Conservation (phyloP, 805 yeast species). For the Sporopachydermia quercuum region DNA sequence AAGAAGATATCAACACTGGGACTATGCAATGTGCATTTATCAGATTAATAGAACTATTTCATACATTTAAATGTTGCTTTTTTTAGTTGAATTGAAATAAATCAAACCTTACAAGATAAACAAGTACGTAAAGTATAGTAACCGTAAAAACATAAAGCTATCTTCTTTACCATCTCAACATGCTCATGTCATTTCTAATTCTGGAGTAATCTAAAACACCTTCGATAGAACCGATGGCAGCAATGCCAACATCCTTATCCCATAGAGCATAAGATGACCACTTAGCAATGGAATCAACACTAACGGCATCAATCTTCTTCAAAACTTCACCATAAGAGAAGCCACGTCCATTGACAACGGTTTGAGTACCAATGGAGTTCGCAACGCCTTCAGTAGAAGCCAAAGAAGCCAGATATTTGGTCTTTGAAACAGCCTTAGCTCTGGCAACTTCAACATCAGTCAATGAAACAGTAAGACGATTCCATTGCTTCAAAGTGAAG, state of each 20-base stretch:
- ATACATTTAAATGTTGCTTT: too few species aligned
- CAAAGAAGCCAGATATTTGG: slow-evolving; percentile 38
- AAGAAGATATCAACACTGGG: too few species aligned
- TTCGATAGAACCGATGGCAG: slow-evolving; percentile 81
- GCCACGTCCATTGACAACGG: slow-evolving; percentile 47
- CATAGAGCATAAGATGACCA: slow-evolving; percentile 70
- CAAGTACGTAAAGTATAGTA: too few species aligned
- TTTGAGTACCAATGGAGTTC: slow-evolving; percentile 41
- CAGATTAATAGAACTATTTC: too few species aligned
- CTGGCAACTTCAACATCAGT: slow-evolving; percentile 66
- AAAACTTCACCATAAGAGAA: slow-evolving; percentile 44
- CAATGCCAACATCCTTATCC: slow-evolving; percentile 74
- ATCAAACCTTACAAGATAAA: too few species aligned
- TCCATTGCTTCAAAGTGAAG: slow-evolving; percentile 77
- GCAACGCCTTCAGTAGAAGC: slow-evolving; percentile 36
- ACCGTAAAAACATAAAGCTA: too few species aligned
- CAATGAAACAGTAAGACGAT: slow-evolving; percentile 62
- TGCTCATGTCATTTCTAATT: slow-evolving; percentile 78
- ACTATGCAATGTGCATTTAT: too few species aligned
- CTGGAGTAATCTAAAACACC: slow-evolving; percentile 72
- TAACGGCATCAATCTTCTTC: slow-evolving; percentile 47
- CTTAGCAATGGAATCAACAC: slow-evolving; percentile 40
- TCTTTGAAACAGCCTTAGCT: slow-evolving; percentile 60
- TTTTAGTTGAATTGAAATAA: too few species aligned
- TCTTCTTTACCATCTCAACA: slow-evolving; percentile 74